phyloP scores from a whole-genome alignment of 495 filamentous ascomycete species.

The Aspergillus avenaceus region DNA sequence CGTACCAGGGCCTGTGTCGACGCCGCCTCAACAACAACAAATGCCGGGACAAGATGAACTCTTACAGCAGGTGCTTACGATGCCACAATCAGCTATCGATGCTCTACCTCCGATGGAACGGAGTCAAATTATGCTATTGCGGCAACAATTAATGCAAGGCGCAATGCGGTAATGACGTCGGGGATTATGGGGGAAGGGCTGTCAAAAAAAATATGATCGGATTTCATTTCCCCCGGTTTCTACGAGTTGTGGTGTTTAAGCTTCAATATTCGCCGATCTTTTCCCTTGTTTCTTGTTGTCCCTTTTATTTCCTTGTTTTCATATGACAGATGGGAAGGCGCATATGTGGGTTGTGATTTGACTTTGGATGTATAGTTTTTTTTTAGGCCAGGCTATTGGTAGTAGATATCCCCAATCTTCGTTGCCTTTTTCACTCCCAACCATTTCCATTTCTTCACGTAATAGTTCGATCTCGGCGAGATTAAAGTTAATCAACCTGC shows the following conservation, averaged over 20 bases:
- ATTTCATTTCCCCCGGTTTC: background rate
- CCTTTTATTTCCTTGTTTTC: background rate
- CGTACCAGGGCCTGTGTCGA: slow-evolving; percentile 44
- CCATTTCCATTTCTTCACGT: background rate
- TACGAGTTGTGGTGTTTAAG: background rate
- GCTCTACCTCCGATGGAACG: slow-evolving; percentile 67
- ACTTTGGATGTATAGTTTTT: slow-evolving; percentile 14
- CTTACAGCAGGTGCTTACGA: slow-evolving; percentile 67
- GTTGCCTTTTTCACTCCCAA: background rate
- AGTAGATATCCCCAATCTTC: slow-evolving; percentile 8
- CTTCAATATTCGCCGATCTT: slow-evolving; percentile 1
- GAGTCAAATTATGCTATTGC: slow-evolving; percentile 69
- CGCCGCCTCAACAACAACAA: slow-evolving; percentile 42
- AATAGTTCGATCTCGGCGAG: too few relatives aligned
- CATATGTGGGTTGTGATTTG: slow-evolving; percentile 8
- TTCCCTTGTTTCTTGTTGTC: slow-evolving; percentile 3
- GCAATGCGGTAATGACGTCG: slow-evolving; percentile 32
- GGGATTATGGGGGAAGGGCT: too few relatives aligned
- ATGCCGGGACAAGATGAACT: slow-evolving; percentile 59
- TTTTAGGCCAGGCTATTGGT: slow-evolving; percentile 6
- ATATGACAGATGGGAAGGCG: slow-evolving; percentile 11
- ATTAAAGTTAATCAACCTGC: too few relatives aligned
- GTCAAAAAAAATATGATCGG: background rate
- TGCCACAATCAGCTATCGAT: slow-evolving; percentile 74
- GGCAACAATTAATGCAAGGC: slow-evolving; percentile 50